Evolutionary conservation across 2,329 filamentous ascomycete species (phyloP), one percentile per base, ranked within the genome.

Genomic region (Trichoderma polysporum): DNA sequence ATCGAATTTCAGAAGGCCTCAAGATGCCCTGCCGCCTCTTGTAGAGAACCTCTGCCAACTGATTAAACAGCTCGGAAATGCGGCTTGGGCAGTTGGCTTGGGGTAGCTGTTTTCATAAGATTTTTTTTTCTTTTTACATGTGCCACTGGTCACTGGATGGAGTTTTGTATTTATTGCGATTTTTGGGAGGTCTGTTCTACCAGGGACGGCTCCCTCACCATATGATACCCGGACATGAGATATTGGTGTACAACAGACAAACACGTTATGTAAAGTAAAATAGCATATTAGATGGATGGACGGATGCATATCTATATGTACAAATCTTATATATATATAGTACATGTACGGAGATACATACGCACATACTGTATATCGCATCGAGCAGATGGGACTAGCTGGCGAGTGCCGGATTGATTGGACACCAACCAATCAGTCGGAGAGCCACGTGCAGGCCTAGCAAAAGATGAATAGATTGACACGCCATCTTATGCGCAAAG

Each of bases 31-130:
- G 67, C 86, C 89, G 13, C 85, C 88, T 0, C 81, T 92, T 52
- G 88, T 91, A 1, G 88, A 90, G 71, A 91, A 91, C 68, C 74
- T 92, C 56, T 84, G 88, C 53, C 83, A 87, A 53, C 76, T 92
- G 70, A 84, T 92, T 71, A 84, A 84, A 69, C 87, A 88, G 69
- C 75, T 91, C 61, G 84, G 85, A 4, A 80, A 82, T 70, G 84
- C 84, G 4, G 83, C 84, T 2, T 78, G 77, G 76, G 75, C 75
- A 15, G 76, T 78, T 15, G 77, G 77, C 6, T 41, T 79, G 54
- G 74, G 75, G 15, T 78, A 58, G 70, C 1, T 2, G 22, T 19
- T 2, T 19, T 1, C 10, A 25, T 22, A n/a, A 3, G 6, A 3
- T 35, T 22, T 45, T 17, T 22, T 25, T 49, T 17, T 47, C 15